These are phyloP conservation scores for Rhodosporidiobolus sp. DNA, from an alignment of 768 basidiomycete genomes.

Conservation along the genomic window DNA sequence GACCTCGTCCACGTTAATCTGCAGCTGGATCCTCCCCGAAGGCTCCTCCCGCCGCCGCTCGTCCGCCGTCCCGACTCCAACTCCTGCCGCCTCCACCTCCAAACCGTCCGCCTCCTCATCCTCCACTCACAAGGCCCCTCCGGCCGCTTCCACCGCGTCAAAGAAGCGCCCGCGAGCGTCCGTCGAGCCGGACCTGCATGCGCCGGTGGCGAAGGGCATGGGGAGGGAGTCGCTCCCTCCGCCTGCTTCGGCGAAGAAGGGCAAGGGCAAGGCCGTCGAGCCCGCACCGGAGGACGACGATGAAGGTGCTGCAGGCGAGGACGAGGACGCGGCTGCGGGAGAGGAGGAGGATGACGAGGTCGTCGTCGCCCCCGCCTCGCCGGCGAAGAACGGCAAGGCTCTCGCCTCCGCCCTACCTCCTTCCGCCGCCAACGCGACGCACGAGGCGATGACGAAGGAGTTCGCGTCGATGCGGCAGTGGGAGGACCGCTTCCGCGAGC, in stretches of 20 bases:
- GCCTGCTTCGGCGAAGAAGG: conserved; percentile 55
- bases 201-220: conserved; percentile 54
- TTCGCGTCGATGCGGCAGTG: background rate
- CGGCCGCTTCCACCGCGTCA: background rate
- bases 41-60: conserved; percentile 15
- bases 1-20: background rate
- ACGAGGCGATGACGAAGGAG: background rate
- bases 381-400: background rate
- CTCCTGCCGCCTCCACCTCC: background rate
- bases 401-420: too few species aligned
- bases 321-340: background rate
- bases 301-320: background rate
- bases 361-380: background rate
- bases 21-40: conserved; percentile 27
- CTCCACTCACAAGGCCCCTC: background rate
- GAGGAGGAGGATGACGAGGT: background rate
- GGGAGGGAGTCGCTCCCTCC: background rate
- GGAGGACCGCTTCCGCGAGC: background rate
- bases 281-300: conserved; percentile 66
- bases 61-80: background rate
- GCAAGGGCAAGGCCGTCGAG: conserved; percentile 64
- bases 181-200: conserved; percentile 61
- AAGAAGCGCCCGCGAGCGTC: background rate
- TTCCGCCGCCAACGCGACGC: too few species aligned
- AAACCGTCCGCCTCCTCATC: background rate